Percentiles rank a stretch among this genome's conserved stretches.
These are phyloP conservation scores for Boechera divaricarpa DNA, from an alignment of 345 rosid genomes.

Conservation along the genomic window DNA sequence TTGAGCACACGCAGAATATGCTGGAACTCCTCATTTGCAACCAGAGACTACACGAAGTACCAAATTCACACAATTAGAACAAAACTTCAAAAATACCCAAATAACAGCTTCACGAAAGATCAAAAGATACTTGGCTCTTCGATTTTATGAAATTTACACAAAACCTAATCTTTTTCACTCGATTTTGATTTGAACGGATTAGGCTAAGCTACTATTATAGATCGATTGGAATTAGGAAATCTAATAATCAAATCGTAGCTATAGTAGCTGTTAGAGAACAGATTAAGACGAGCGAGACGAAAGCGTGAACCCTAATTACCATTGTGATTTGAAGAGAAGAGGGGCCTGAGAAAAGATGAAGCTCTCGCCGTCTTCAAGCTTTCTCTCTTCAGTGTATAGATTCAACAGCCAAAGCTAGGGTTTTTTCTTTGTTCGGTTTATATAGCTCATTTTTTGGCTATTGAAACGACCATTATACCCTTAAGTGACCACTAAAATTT, in stretches of 20 bases:
- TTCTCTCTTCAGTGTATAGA: neutral
- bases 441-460: neutral
- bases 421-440: neutral
- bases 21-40: slow-evolving; percentile 88
- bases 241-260: neutral
- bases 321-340: slow-evolving; percentile 4
- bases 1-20: slow-evolving; percentile 94
- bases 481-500: too few species aligned
- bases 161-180: neutral
- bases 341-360: neutral
- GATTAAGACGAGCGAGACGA: neutral
- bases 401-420: neutral
- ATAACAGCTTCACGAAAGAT: neutral
- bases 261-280: neutral
- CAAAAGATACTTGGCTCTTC: neutral
- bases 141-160: neutral
- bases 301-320: neutral
- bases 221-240: slow-evolving; percentile 3
- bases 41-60: slow-evolving; percentile 63
- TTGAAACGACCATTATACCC: slow-evolving; percentile 10
- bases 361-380: slow-evolving; percentile 33
- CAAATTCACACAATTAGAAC: neutral
- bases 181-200: neutral
- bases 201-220: neutral
- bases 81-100: neutral